phyloP scores from a whole-genome alignment of 108 stramenopile genomes.

The Cyclotella atomus region DNA sequence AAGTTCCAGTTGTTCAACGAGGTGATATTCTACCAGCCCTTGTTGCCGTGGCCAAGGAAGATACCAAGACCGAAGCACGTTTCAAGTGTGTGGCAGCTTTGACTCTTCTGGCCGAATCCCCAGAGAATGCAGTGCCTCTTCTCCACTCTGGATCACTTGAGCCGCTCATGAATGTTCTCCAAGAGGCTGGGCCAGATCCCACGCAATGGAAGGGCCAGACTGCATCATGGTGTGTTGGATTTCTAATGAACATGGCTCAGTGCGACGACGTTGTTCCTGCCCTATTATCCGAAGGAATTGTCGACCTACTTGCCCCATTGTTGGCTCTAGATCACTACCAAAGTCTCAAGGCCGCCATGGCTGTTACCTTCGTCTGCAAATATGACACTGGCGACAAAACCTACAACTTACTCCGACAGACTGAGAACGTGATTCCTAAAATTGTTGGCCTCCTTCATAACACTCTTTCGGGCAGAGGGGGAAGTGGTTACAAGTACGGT shows the following conservation, averaged over 20 bases:
- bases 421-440: conserved; percentile 92
- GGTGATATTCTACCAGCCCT: conserved; percentile 88
- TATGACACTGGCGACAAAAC: conserved; percentile 91
- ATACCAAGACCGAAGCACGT: conserved; percentile 85
- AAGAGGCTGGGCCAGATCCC: conserved; percentile 90
- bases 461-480: conserved; percentile 86
- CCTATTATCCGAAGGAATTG: conserved; percentile 84
- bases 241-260: conserved; percentile 92
- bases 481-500: conserved; percentile 93
- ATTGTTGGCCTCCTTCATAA: conserved; percentile 88
- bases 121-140: conserved; percentile 88
- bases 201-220: conserved; percentile 94
- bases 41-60: conserved; percentile 87
- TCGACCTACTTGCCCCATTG: conserved; percentile 86
- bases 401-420: conserved; percentile 87
- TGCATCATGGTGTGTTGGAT: conserved; percentile 93
- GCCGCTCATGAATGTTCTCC: conserved; percentile 88
- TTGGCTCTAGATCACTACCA: conserved; percentile 91
- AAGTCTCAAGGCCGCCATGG: conserved; percentile 93
- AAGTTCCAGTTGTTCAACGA: conserved; percentile 85
- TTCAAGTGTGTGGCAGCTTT: conserved; percentile 93
- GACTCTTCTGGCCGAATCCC: conserved; percentile 84
- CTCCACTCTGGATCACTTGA: conserved; percentile 76
- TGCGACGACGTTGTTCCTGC: conserved; percentile 90
- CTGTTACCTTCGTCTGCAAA: conserved; percentile 88